Conservation (phyloP, 371 early-diverging fungal species). For the Circinella minor region DNA sequence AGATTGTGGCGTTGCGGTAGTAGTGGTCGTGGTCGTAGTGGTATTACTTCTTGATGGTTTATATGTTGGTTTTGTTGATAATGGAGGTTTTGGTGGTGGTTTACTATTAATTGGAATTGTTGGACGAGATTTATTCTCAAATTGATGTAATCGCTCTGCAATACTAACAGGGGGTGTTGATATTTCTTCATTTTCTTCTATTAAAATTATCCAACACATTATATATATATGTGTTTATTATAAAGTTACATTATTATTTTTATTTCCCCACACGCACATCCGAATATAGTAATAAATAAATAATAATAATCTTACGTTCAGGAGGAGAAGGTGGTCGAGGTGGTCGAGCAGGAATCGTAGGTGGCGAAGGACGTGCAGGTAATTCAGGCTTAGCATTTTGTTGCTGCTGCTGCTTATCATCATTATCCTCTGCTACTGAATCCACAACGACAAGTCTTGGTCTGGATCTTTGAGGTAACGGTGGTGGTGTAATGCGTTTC, state of each 20-base stretch:
- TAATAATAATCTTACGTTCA: neutral
- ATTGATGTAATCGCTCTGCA: slow-evolving; percentile 22
- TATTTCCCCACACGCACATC: no score
- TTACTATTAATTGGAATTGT: neutral
- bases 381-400: neutral
- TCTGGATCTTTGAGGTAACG: slow-evolving; percentile 25
- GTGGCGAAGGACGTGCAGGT: slow-evolving; percentile 6
- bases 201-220: neutral
- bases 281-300: neutral
- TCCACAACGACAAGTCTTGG: slow-evolving; percentile 25
- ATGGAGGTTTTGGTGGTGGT: slow-evolving; percentile 33
- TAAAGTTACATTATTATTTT: no score
- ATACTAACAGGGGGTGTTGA: slow-evolving; percentile 13
- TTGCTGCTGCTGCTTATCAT: neutral
- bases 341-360: slow-evolving; percentile 26
- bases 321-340: slow-evolving; percentile 9
- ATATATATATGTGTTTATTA: neutral
- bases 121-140: slow-evolving; percentile 14
- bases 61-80: slow-evolving; percentile 28
- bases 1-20: slow-evolving; percentile 10
- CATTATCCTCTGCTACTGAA: slow-evolving; percentile 4
- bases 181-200: slow-evolving; percentile 7
- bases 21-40: neutral
- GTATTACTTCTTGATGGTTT: slow-evolving; percentile 1
- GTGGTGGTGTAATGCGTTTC: slow-evolving; percentile 24